phyloP scores from a whole-genome alignment of 2,329 filamentous ascomycete species.

The Phyllosticta paracitricarpa region DNA sequence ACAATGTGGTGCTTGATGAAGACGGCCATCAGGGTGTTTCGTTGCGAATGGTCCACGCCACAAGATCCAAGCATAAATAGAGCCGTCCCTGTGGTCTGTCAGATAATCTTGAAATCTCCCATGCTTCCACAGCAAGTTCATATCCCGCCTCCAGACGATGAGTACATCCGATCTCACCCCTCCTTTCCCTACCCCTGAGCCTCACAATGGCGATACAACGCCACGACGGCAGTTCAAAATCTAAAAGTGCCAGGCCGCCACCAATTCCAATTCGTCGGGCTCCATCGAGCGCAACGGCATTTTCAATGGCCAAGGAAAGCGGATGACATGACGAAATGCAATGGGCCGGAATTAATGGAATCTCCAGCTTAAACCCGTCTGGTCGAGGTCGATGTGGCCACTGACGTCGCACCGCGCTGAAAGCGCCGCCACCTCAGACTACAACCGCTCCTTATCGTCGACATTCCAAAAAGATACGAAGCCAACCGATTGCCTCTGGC shows the following conservation, averaged over 20 bases:
- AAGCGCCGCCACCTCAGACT: neutral
- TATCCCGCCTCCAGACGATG: neutral
- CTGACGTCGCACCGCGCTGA: neutral
- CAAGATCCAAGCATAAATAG: neutral
- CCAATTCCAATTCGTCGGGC: neutral
- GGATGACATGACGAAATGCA: neutral
- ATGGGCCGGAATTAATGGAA: neutral
- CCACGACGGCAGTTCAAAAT: neutral
- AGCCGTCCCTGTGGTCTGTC: neutral
- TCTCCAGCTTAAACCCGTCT: neutral
- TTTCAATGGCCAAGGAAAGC: neutral
- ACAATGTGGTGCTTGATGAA: neutral
- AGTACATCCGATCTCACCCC: neutral
- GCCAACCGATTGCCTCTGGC: neutral
- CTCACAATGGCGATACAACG: neutral
- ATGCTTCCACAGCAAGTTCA: neutral
- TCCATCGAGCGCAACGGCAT: neutral
- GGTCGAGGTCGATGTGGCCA: neutral
- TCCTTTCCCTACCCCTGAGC: neutral
- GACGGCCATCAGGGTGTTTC: neutral
- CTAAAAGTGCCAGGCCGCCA: neutral
- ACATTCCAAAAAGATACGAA: neutral
- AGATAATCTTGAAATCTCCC: too few relatives aligned
- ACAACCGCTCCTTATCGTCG: neutral
- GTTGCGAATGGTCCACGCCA: neutral